phyloP scores from a whole-genome alignment of 1,139 yeast species.

The Kluyveromyces sp. region DNA sequence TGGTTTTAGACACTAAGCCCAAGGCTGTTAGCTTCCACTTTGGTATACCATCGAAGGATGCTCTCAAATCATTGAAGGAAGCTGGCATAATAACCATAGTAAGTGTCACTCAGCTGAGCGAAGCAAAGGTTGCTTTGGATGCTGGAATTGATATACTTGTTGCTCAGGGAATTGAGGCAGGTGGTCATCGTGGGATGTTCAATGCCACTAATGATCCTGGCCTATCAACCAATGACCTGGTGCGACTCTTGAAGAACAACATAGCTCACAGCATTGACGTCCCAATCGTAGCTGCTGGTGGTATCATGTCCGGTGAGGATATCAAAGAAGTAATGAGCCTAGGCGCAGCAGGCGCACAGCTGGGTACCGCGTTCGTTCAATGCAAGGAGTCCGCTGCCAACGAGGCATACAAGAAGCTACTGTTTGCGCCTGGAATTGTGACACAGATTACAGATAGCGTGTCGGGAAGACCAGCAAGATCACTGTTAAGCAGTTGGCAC shows the following conservation, averaged over 20 bases:
- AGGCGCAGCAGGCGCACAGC: constrained; percentile 44
- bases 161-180: constrained; percentile 49
- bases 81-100: constrained; percentile 36
- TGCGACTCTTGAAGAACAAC: constrained; percentile 13
- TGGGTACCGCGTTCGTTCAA: constrained; percentile 42
- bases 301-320: constrained; percentile 34
- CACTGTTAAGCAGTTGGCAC: constrained; percentile 24
- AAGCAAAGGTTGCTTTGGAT: constrained; percentile 31
- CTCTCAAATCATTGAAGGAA: constrained; percentile 31
- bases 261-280: not conserved
- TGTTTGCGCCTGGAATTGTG: constrained; percentile 2
- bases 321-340: constrained; percentile 28
- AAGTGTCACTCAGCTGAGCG: constrained; percentile 38
- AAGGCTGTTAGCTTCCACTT: constrained; percentile 44
- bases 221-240: constrained; percentile 29
- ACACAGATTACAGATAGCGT: constrained; percentile 30
- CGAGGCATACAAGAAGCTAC: constrained; percentile 3
- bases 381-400: constrained; percentile 31
- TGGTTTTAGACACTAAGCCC: constrained; percentile 26
- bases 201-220: constrained; percentile 32
- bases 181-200: constrained; percentile 49
- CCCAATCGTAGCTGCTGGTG: constrained; percentile 40
- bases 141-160: constrained; percentile 38
- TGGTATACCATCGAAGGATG: constrained; percentile 35
- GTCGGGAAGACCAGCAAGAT: constrained; percentile 39